These are phyloP conservation scores for Fusarium anthophilum DNA, from an alignment of 2,329 filamentous ascomycete species.

Conservation along the genomic window DNA sequence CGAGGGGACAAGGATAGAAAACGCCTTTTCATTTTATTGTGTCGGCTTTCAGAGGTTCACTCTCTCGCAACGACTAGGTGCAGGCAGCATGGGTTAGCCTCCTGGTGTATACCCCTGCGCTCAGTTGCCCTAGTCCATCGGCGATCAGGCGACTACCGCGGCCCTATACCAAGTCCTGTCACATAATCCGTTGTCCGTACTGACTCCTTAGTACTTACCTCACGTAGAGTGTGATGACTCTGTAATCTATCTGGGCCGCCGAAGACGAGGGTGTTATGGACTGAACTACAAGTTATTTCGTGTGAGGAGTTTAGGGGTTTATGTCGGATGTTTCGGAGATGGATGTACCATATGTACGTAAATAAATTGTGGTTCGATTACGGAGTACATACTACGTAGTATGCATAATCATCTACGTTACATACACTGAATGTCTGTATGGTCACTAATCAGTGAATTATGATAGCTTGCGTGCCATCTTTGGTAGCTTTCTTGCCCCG, in stretches of 20 bases:
- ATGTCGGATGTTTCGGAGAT: not conserved
- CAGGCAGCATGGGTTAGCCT: not conserved
- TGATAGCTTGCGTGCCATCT: not conserved
- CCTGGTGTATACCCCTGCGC: not conserved
- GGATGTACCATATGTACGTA: no score
- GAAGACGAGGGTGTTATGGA: no score
- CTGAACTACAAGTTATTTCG: no score
- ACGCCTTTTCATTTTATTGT: accelerated
- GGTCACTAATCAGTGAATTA: not conserved
- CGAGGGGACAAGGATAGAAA: not conserved
- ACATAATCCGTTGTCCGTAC: no score
- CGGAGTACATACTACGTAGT: no score
- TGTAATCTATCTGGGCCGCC: not conserved
- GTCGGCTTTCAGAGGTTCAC: not conserved
- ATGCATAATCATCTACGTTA: no score
- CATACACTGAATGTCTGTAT: not conserved
- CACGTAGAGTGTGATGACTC: not conserved
- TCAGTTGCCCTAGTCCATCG: not conserved
- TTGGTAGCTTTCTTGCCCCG: not conserved
- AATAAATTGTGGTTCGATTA: no score
- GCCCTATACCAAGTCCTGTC: no score
- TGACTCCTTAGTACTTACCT: not conserved
- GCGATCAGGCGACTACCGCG: no score
- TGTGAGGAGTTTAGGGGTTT: not conserved
- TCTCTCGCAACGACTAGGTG: not conserved